Conservation (phyloP, 2,329 filamentous ascomycete species). For the Neurospora crassa region DNA sequence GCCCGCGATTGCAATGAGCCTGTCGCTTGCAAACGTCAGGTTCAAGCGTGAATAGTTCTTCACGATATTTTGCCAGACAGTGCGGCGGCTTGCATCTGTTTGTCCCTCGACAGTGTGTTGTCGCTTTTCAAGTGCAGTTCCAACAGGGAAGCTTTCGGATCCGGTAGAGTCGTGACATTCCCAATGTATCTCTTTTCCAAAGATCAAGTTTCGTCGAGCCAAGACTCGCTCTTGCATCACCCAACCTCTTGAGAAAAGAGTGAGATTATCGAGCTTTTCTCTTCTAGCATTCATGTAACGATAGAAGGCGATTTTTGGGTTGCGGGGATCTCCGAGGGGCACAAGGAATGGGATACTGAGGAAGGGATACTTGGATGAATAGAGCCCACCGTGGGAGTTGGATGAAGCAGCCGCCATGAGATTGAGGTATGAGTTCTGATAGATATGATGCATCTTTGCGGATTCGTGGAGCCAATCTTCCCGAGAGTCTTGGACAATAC, state of each 20-base stretch:
- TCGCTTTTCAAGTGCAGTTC: background rate
- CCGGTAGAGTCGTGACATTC: background rate
- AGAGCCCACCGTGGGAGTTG: background rate
- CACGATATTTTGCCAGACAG: background rate
- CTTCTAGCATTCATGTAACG: background rate
- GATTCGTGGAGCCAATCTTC: conserved; percentile 7
- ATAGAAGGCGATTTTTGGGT: background rate
- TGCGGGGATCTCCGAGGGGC: background rate
- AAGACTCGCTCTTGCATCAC: background rate
- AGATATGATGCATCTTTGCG: conserved; percentile 8
- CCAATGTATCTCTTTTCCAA: background rate
- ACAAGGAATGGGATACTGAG: background rate
- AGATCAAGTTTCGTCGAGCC: background rate
- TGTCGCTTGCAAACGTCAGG: conserved; percentile 2
- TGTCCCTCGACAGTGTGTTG: background rate
- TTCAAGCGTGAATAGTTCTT: conserved; percentile 5
- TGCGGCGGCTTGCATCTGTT: background rate
- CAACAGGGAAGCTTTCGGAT: background rate
- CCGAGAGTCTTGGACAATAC: conserved; percentile 10
- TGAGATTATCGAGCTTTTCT: background rate
- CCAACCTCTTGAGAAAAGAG: background rate
- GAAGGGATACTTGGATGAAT: background rate
- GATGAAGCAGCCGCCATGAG: conserved; percentile 2
- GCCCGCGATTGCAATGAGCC: conserved; percentile 7
- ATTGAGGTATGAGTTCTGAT: conserved; percentile 4